These are phyloP conservation scores for Erythrobasidium yunnanense DNA, from an alignment of 768 basidiomycete genomes.

Conservation along the genomic window DNA sequence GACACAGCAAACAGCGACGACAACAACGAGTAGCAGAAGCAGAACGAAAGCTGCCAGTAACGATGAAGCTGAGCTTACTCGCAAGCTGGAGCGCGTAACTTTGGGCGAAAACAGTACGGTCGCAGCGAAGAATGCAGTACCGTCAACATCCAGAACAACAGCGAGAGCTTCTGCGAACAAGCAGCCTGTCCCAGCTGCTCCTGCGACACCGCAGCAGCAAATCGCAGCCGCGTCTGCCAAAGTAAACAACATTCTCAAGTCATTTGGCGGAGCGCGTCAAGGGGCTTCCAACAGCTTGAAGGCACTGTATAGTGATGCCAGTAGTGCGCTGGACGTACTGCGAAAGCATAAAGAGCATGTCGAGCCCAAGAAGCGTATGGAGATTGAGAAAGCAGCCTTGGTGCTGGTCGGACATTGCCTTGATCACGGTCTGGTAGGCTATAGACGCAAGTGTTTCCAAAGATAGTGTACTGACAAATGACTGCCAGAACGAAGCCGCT, in stretches of 20 bases:
- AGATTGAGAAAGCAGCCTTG: conserved; percentile 7
- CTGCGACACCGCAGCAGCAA: neutral
- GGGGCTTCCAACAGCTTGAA: neutral
- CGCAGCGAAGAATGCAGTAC: no score
- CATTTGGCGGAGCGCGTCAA: neutral
- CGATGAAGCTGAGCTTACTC: neutral
- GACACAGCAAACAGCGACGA: neutral
- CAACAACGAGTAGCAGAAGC: neutral
- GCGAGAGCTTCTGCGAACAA: neutral
- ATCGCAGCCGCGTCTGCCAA: neutral
- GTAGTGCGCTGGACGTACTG: neutral
- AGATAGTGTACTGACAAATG: no score
- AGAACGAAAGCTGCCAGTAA: neutral
- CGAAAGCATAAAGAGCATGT: neutral
- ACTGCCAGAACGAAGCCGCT: neutral
- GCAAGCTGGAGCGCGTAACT: neutral
- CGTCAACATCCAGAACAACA: neutral
- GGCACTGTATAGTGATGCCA: neutral
- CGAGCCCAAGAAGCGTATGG: neutral
- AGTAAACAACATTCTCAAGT: neutral
- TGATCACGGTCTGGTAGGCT: neutral
- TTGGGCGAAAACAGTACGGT: no score
- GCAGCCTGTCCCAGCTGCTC: neutral
- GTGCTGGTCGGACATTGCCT: conserved; percentile 5
- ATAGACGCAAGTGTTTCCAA: no score